Evolutionary conservation across 257 asterid genomes (phyloP).

Genomic region (Fraxinus americana): DNA sequence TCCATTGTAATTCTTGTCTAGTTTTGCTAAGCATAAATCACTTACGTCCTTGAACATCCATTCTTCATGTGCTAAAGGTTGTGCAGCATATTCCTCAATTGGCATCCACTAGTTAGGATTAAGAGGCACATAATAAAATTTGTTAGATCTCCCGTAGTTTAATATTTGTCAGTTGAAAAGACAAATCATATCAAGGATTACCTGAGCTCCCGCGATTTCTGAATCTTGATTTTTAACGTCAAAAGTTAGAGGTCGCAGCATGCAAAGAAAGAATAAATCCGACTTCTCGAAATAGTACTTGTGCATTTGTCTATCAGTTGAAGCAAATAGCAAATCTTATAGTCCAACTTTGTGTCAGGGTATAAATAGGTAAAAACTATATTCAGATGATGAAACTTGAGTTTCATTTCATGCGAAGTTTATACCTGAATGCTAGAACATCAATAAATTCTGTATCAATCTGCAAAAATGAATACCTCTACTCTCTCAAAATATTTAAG

Average conservation of each 20-base stretch:
- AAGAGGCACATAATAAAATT: neutral
- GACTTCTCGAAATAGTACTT: constrained; percentile 40
- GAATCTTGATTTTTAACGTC: constrained; percentile 44
- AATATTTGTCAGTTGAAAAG: neutral
- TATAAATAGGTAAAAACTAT: neutral
- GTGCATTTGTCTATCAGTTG: constrained; percentile 42
- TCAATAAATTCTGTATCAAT: constrained; percentile 50
- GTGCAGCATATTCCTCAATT: constrained; percentile 41
- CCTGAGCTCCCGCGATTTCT: constrained; percentile 51
- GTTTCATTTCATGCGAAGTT: neutral
- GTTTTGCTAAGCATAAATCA: constrained; percentile 39
- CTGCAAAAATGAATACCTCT: constrained; percentile 35
- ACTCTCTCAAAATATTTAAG: constrained; percentile 27
- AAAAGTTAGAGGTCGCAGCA: constrained; percentile 44
- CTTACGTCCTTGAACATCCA: constrained; percentile 37
- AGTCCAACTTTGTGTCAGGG: neutral
- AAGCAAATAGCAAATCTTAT: neutral
- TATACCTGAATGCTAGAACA: constrained; percentile 51
- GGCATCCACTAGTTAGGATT: constrained; percentile 45
- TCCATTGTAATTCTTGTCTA: constrained; percentile 35
- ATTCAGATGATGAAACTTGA: neutral
- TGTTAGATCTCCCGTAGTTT: neutral
- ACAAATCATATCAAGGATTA: neutral
- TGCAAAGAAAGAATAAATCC: constrained; percentile 45
- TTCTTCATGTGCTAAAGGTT: constrained; percentile 36